Percentiles rank a stretch among this genome's conserved stretches.
phyloP scores from a whole-genome alignment of 441 rosid species.

The Croton laevigatus region DNA sequence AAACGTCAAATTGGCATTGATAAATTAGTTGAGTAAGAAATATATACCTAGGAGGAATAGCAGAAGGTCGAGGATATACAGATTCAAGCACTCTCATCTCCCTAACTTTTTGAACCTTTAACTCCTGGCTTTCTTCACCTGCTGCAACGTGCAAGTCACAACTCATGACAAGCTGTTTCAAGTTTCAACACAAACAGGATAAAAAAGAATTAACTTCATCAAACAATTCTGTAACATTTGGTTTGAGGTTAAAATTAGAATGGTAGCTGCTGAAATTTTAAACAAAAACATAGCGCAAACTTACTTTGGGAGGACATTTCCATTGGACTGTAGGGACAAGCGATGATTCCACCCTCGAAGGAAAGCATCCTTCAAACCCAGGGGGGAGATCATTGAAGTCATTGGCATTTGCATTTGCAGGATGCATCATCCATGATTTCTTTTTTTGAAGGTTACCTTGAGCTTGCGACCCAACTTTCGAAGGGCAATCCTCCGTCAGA shows the following conservation, averaged over 20 bases:
- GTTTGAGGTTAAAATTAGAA: neutral
- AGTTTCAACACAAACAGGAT: neutral
- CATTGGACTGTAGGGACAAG: slow-evolving; percentile 37
- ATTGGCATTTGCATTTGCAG: slow-evolving; percentile 11
- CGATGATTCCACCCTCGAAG: slow-evolving; percentile 14
- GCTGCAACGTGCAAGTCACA: slow-evolving; percentile 64
- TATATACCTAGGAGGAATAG: slow-evolving; percentile 67
- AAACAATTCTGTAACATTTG: too few relatives aligned
- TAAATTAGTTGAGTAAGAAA: neutral
- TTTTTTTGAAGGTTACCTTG: slow-evolving; percentile 25
- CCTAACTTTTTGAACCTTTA: slow-evolving; percentile 56
- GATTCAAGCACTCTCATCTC: slow-evolving; percentile 86
- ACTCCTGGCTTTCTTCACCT: slow-evolving; percentile 82
- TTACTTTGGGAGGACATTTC: slow-evolving; percentile 61
- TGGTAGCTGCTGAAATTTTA: neutral
- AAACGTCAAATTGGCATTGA: neutral
- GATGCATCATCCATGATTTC: slow-evolving; percentile 13
- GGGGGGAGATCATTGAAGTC: slow-evolving; percentile 33
- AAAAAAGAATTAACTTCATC: too few relatives aligned
- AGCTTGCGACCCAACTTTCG: slow-evolving; percentile 34
- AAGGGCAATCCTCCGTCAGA: slow-evolving; percentile 44
- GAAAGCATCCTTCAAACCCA: slow-evolving; percentile 37
- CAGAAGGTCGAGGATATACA: slow-evolving; percentile 67
- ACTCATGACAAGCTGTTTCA: slow-evolving; percentile 46
- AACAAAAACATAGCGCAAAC: neutral